Conservation (phyloP, 768 basidiomycete species). For the Lactarius sp. region DNA sequence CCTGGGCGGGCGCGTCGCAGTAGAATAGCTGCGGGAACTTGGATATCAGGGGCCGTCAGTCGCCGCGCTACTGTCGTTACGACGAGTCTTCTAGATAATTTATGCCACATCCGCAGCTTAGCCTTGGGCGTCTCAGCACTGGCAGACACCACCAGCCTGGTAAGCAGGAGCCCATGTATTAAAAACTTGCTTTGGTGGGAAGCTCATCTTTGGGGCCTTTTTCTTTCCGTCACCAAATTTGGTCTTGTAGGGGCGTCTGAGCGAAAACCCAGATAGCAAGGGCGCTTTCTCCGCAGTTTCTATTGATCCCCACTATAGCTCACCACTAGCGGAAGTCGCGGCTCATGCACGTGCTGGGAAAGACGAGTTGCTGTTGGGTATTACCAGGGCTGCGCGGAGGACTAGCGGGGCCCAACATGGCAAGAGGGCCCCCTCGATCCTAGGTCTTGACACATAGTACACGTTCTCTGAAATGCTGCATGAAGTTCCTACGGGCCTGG, state of each 20-base stretch:
- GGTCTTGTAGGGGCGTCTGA: conserved; percentile 5
- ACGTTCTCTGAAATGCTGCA: conserved; percentile 16
- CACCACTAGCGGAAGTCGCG: background rate
- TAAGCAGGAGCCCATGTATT: conserved; percentile 6
- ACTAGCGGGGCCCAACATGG: conserved; percentile 17
- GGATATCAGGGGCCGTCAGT: background rate
- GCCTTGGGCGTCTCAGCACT: background rate
- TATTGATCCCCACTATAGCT: conserved; percentile 5
- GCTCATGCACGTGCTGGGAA: background rate
- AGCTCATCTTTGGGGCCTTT: background rate
- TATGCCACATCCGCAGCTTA: conserved; percentile 11
- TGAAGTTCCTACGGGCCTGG: conserved; percentile 12
- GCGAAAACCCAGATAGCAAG: conserved; percentile 1
- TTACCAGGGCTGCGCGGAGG: conserved; percentile 7
- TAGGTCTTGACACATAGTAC: conserved; percentile 19
- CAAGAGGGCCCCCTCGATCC: conserved; percentile 11
- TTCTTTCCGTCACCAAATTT: conserved; percentile 21
- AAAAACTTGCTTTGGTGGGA: conserved; percentile 13
- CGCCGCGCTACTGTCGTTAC: background rate
- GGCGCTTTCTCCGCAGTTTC: background rate
- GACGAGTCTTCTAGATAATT: background rate
- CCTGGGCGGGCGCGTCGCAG: background rate
- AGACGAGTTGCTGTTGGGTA: background rate
- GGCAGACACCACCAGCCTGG: background rate
- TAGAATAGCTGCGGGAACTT: background rate